A percentile compares a stretch with the other conserved stretches of the same genome.
Evolutionary conservation across 306 rosid genomes (phyloP).

Genomic region (Vicia faba): DNA sequence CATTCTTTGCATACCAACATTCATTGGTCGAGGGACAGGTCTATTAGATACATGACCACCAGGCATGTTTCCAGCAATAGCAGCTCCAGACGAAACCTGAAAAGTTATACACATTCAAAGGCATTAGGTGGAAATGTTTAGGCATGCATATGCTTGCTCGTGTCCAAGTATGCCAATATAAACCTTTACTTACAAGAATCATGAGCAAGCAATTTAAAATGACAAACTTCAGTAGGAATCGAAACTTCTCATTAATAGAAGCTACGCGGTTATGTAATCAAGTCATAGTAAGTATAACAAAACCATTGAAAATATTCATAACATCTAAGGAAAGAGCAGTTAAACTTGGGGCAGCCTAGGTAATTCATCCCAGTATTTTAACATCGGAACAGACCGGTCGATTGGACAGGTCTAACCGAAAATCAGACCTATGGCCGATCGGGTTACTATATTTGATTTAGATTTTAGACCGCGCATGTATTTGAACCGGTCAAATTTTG

Average conservation of each 20-base stretch:
- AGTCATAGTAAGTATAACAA: constrained; percentile 19
- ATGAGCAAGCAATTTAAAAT: not conserved
- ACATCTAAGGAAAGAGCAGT: not conserved
- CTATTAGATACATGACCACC: constrained; percentile 69
- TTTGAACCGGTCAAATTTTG: not conserved
- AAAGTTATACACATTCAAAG: constrained; percentile 20
- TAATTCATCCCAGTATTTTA: not conserved
- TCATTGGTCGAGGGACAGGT: constrained; percentile 68
- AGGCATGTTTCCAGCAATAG: constrained; percentile 63
- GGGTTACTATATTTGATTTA: not conserved
- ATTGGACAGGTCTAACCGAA: too few relatives aligned
- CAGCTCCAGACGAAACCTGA: constrained; percentile 80
- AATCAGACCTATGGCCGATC: not conserved
- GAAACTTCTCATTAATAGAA: constrained; percentile 9
- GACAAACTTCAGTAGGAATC: constrained; percentile 25
- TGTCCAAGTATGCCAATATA: constrained; percentile 17
- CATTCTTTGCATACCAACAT: constrained; percentile 77
- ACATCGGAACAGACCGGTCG: not conserved
- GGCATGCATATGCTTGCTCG: constrained; percentile 1
- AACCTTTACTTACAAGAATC: constrained; percentile 22
- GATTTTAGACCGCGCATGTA: not conserved
- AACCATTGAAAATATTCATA: constrained; percentile 23
- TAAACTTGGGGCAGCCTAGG: constrained; percentile 17
- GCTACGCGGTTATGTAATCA: constrained; percentile 10
- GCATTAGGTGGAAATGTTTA: constrained; percentile 24